These are phyloP conservation scores for Punica granatum DNA, from an alignment of 345 rosid genomes.

Conservation along the genomic window DNA sequence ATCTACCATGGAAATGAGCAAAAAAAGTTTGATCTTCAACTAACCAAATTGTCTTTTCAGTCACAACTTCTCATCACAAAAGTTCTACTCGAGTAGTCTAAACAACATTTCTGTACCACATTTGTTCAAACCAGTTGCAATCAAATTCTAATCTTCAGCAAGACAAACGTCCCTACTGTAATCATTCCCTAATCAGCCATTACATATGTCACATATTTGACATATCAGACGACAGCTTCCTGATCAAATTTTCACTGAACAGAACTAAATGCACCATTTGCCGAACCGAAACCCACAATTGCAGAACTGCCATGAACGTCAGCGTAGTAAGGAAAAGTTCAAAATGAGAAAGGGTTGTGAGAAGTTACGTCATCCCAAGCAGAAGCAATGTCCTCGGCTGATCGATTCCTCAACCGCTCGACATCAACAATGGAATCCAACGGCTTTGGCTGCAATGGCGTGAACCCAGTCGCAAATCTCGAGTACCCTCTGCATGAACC, in stretches of 20 bases:
- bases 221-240: not conserved
- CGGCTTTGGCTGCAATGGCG: conserved; percentile 75
- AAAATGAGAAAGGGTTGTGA: not conserved
- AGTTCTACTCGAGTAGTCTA: not conserved
- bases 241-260: not conserved
- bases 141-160: not conserved
- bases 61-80: not conserved
- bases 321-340: not conserved
- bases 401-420: conserved; percentile 50
- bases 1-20: not conserved
- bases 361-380: conserved; percentile 76
- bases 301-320: too few species aligned
- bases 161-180: not conserved
- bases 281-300: not conserved
- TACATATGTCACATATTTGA: not conserved
- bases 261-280: not conserved
- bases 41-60: not conserved
- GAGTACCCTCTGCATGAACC: conserved; percentile 58
- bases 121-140: not conserved
- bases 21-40: not conserved
- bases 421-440: conserved; percentile 85
- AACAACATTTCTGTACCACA: too few species aligned
- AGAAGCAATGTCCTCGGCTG: conserved; percentile 74
- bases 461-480: conserved; percentile 72
- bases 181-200: not conserved